Conservation (phyloP, 352 stramenopile species). For the Phytophthora macrochlamydospora region DNA sequence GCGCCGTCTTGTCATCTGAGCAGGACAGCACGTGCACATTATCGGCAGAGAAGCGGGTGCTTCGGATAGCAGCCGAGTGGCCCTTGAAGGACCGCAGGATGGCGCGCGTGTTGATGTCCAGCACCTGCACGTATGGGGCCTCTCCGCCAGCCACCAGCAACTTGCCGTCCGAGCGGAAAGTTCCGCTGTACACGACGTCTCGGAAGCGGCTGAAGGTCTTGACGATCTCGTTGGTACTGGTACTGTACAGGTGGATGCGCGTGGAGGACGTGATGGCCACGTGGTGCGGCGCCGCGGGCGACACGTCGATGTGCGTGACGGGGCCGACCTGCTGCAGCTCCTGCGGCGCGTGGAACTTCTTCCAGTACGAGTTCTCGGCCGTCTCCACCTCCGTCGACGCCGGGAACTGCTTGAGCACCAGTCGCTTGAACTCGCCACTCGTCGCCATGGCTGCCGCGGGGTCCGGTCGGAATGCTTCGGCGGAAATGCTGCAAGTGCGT, state of each 20-base stretch:
- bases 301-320: conserved; percentile 88
- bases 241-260: conserved; percentile 88
- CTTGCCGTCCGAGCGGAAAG: conserved; percentile 88
- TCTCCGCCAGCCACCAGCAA: conserved; percentile 86
- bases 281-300: conserved; percentile 74
- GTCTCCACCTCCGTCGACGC: conserved; percentile 77
- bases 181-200: conserved; percentile 86
- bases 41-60: conserved; percentile 80
- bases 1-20: conserved; percentile 90
- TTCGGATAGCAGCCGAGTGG: conserved; percentile 79
- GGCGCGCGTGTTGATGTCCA: conserved; percentile 83
- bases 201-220: conserved; percentile 91
- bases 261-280: conserved; percentile 89
- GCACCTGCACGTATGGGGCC: conserved; percentile 77
- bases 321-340: conserved; percentile 86
- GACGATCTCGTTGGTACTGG: conserved; percentile 78
- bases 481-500: conserved; percentile 15
- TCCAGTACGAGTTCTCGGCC: conserved; percentile 87
- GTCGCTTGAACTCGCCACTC: conserved; percentile 81
- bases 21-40: conserved; percentile 90
- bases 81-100: conserved; percentile 89
- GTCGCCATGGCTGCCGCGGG: conserved; percentile 50
- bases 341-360: conserved; percentile 85
- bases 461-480: neutral
- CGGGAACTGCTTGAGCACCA: conserved; percentile 90